Conservation (phyloP, 306 rosid genomes). For the Albizia julibrissin region DNA sequence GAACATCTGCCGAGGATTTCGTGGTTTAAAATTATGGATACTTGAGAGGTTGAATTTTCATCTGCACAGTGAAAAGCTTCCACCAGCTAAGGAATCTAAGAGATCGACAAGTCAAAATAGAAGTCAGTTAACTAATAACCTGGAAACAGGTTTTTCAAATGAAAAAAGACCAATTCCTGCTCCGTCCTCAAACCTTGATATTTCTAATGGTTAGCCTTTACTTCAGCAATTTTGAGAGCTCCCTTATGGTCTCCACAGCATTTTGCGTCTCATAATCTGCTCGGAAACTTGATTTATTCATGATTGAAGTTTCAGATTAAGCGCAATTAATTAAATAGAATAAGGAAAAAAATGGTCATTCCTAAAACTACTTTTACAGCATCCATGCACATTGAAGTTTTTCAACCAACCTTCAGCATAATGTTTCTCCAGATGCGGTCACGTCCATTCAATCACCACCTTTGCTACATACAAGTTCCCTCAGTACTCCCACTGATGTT, state of each 20-base stretch:
- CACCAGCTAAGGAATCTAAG: slow-evolving; percentile 40
- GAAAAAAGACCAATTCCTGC: slow-evolving; percentile 42
- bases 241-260: not conserved
- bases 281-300: slow-evolving; percentile 6
- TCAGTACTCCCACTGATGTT: slow-evolving; percentile 33
- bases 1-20: slow-evolving; percentile 55
- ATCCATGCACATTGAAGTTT: slow-evolving; percentile 26
- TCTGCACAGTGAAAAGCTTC: slow-evolving; percentile 36
- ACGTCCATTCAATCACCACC: slow-evolving; percentile 42
- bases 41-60: slow-evolving; percentile 47
- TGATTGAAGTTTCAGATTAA: not conserved
- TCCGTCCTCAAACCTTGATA: slow-evolving; percentile 23
- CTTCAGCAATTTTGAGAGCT: not conserved
- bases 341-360: not conserved
- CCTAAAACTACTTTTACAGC: not conserved
- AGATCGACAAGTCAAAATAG: slow-evolving; percentile 40
- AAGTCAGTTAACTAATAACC: slow-evolving; percentile 37
- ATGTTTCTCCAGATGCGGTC: slow-evolving; percentile 37
- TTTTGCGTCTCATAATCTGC: not conserved
- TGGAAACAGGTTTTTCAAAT: slow-evolving; percentile 39
- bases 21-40: slow-evolving; percentile 64
- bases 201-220: slow-evolving; percentile 47
- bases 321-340: not conserved
- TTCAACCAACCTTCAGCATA: slow-evolving; percentile 26
- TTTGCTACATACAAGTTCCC: slow-evolving; percentile 43